Percentiles rank a stretch among this genome's conserved stretches.
Evolutionary conservation across 768 basidiomycete species (phyloP).

Genomic region (Thelephora ganbajun): DNA sequence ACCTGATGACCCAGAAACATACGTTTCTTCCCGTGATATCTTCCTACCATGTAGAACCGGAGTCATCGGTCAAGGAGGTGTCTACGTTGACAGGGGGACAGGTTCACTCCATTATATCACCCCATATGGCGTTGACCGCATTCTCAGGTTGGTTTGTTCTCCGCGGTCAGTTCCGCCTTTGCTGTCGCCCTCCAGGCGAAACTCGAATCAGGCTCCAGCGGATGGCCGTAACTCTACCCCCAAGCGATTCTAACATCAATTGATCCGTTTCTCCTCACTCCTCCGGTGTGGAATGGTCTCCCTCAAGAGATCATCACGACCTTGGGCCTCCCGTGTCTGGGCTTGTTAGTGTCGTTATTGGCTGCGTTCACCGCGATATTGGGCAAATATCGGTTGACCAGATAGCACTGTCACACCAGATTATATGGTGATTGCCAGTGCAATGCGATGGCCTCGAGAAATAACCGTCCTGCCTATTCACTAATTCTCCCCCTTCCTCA

Average conservation of each 20-base stretch:
- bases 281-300: too few species aligned
- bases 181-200: slow-evolving; percentile 12
- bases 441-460: slow-evolving; percentile 8
- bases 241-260: too few species aligned
- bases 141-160: too few species aligned
- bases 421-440: slow-evolving; percentile 8
- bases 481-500: slow-evolving; percentile 11
- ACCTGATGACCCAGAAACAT: too few species aligned
- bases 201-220: slow-evolving; percentile 10
- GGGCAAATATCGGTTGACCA: slow-evolving; percentile 31
- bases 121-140: slow-evolving; percentile 17
- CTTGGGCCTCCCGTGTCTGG: slow-evolving; percentile 28
- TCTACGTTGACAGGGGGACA: too few species aligned
- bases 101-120: too few species aligned
- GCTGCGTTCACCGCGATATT: slow-evolving; percentile 30
- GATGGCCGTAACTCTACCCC: too few species aligned
- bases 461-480: slow-evolving; percentile 10
- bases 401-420: slow-evolving; percentile 1
- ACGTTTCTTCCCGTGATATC: too few species aligned
- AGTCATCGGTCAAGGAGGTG: too few species aligned
- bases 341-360: slow-evolving; percentile 22
- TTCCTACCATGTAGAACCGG: too few species aligned
- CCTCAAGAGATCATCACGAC: slow-evolving; percentile 21
- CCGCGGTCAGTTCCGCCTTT: too few species aligned
- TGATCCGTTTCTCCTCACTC: slow-evolving; percentile 5